Base-by-base conservation (phyloP, 306 rosid species). In the Arachis hypogaea region DNA sequence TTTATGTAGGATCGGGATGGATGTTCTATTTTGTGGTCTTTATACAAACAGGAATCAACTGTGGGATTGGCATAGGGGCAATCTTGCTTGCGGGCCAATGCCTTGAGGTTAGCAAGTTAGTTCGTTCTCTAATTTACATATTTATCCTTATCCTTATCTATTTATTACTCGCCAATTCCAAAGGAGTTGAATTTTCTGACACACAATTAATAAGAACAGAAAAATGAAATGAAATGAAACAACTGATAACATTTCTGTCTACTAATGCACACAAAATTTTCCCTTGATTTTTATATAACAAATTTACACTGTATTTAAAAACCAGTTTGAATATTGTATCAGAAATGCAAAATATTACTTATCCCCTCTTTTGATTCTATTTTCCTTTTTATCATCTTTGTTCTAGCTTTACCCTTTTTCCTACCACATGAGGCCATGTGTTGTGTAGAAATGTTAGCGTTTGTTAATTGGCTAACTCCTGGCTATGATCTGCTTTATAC, bases 21-120 rank as follows among this genome's bases (percentile, higher is more conserved):
- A 88, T 88, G 92, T 86, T 83, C 80, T 90, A 90, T 61, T 83
- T 90, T 74, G 96, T 90, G 11, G 81, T 88, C 70, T 82, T 81
- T 5, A 83, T 90, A 56, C 96, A 90, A 77, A 85, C 91, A 11
- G 88, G 93, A n/a, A 86, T 90, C 72, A 90, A 90, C 77, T 80
- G 91, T 18, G 96, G 96, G 64, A 78, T 90, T 40, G 91, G 88
- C 74, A 71, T 90, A 18, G 96, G 88, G 57, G 87, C 93, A 22
- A 86, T 90, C 70, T 78, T 90, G 78, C 86, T 90, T 46, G 85
- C 90, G 6, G 96, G 87, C 16, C 78, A 88, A 56, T 88, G 90
- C 84, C 59, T 90, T 1, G 66, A 90, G 91, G 96, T 88, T 82
- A 33, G 4, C 4, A 90, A 89, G 96, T 88, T 82, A 33, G 4